These are phyloP conservation scores for Pythium rhizo-oryzae DNA, from an alignment of 352 stramenopile genomes.

Conservation along the genomic window DNA sequence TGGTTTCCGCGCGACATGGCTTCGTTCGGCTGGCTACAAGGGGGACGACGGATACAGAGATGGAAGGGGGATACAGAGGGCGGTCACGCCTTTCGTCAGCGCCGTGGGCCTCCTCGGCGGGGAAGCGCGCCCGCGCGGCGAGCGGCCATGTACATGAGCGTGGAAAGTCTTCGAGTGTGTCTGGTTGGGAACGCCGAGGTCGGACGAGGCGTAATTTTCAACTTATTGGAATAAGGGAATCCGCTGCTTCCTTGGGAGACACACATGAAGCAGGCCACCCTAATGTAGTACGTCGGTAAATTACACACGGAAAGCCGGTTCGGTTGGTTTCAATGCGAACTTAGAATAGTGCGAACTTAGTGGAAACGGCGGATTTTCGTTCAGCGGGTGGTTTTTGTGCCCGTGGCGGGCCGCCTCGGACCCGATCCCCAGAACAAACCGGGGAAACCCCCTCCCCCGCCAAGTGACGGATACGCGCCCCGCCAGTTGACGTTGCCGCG, in stretches of 20 bases:
- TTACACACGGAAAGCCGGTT: slow-evolving; percentile 2
- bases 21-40: slow-evolving; percentile 2
- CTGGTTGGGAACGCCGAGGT: neutral
- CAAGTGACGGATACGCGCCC: slow-evolving; percentile 1
- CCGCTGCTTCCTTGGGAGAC: no score
- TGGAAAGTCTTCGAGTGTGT: neutral
- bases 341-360: slow-evolving; percentile 17
- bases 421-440: neutral
- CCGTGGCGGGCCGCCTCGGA: neutral
- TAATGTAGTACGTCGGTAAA: no score
- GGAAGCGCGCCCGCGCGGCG: neutral
- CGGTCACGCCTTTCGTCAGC: slow-evolving; percentile 1
- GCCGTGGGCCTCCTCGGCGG: neutral
- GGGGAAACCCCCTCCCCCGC: slow-evolving; percentile 16
- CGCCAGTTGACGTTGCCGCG: slow-evolving; percentile 8
- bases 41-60: neutral
- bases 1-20: slow-evolving; percentile 84
- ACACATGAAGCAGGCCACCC: no score
- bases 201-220: no score
- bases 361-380: slow-evolving; percentile 5
- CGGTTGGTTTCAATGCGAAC: neutral
- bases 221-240: no score
- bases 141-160: slow-evolving; percentile 12
- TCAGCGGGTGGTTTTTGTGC: neutral
- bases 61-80: neutral